These are phyloP conservation scores for Amylostereum areolatum DNA, from an alignment of 1,284 basidiomycete genomes.

Conservation along the genomic window DNA sequence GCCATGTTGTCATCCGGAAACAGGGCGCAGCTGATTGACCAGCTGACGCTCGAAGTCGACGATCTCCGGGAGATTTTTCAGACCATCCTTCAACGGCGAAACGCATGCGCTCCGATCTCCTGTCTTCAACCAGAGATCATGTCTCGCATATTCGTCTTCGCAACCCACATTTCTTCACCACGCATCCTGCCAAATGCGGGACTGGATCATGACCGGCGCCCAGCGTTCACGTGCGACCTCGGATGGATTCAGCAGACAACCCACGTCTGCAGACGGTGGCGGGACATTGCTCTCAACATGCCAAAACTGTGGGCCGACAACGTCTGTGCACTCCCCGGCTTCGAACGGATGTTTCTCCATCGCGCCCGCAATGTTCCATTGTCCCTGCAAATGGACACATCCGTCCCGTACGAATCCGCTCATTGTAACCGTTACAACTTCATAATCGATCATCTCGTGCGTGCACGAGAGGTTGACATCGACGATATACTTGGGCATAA, in stretches of 20 bases:
- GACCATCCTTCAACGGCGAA: no score
- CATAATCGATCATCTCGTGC: neutral
- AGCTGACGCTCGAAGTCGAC: no score
- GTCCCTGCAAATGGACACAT: neutral
- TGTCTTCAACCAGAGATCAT: neutral
- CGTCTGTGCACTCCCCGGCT: neutral
- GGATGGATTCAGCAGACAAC: neutral
- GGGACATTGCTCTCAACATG: neutral
- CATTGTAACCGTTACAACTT: neutral
- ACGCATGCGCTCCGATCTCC: neutral
- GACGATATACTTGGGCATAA: neutral
- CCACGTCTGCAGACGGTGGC: neutral
- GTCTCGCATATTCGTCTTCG: neutral
- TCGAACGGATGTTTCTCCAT: neutral
- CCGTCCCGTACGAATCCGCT: no score
- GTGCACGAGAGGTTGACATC: neutral
- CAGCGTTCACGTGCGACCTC: no score
- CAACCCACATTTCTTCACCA: neutral
- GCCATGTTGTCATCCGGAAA: no score
- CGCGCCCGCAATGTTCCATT: neutral
- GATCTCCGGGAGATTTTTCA: no score
- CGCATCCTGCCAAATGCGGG: neutral
- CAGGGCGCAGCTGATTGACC: no score
- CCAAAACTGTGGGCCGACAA: neutral
- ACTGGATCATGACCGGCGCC: no score